phyloP scores from a whole-genome alignment of 768 basidiomycete genomes.

The Pisolithus albus region DNA sequence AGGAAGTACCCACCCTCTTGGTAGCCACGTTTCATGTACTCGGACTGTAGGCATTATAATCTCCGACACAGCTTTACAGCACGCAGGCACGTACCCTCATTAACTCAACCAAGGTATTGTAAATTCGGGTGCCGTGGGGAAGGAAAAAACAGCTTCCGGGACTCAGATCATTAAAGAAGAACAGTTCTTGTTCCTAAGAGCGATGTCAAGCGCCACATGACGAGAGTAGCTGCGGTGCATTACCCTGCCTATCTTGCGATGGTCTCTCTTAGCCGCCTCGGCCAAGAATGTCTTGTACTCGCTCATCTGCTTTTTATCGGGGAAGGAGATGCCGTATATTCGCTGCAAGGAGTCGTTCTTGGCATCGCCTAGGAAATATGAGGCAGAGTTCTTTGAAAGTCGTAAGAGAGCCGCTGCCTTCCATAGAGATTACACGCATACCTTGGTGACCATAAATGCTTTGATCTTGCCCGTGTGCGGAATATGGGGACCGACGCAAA shows the following conservation, averaged over 20 bases:
- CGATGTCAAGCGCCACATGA: not conserved
- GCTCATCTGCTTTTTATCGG: constrained; percentile 88
- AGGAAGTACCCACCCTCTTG: constrained; percentile 59
- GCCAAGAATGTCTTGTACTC: constrained; percentile 95
- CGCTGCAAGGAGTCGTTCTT: constrained; percentile 93
- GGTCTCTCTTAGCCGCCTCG: constrained; percentile 97
- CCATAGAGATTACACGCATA: constrained; percentile 19
- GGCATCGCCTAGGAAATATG: constrained; percentile 93
- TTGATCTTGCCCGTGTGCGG: constrained; percentile 98
- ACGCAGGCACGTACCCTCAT: constrained; percentile 61
- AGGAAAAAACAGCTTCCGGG: constrained; percentile 96
- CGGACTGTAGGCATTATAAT: constrained; percentile 42
- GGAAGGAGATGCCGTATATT: constrained; percentile 98
- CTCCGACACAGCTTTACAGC: constrained; percentile 1
- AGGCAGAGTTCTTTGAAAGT: constrained; percentile 75
- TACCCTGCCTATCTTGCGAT: constrained; percentile 89
- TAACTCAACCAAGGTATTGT: constrained; percentile 86
- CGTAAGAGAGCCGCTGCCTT: constrained; percentile 2
- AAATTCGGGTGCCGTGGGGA: constrained; percentile 94
- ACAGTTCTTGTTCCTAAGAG: constrained; percentile 84
- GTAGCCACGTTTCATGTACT: constrained; percentile 95
- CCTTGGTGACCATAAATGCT: constrained; percentile 95
- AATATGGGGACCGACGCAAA: constrained; percentile 96
- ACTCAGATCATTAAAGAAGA: constrained; percentile 96
- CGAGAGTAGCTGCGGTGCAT: not conserved